Evolutionary conservation across 2,329 filamentous ascomycete genomes (phyloP).

Genomic region (Truncatella angustata): DNA sequence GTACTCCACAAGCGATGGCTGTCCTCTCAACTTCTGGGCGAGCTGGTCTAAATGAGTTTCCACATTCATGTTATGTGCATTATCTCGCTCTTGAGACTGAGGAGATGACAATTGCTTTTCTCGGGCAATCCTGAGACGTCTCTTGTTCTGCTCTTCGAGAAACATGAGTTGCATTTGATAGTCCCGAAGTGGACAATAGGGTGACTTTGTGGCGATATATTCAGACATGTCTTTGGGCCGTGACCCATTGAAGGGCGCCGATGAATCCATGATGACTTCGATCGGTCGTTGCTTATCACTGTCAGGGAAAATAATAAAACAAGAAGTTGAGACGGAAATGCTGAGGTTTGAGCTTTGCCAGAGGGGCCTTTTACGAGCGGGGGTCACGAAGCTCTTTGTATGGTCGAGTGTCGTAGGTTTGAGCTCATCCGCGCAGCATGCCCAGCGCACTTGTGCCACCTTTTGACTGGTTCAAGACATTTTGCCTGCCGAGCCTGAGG

Average conservation of each 20-base stretch:
- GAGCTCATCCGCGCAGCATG: neutral
- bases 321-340: neutral
- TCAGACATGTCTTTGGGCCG: neutral
- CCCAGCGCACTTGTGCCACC: neutral
- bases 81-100: too few relatives aligned
- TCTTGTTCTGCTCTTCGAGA: neutral
- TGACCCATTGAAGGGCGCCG: neutral
- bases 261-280: neutral
- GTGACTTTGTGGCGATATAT: too few relatives aligned
- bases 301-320: neutral
- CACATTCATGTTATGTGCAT: too few relatives aligned
- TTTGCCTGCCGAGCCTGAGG: too few relatives aligned
- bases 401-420: neutral
- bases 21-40: too few relatives aligned
- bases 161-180: neutral
- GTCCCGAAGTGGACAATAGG: neutral
- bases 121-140: neutral
- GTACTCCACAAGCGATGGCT: too few relatives aligned
- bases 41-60: too few relatives aligned
- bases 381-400: neutral
- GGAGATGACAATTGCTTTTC: neutral
- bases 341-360: neutral
- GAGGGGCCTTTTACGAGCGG: neutral
- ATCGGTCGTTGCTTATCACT: neutral
- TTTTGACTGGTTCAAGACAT: neutral